Conservation (phyloP, 2,329 filamentous ascomycete genomes). For the Botrytis pseudocinerea region DNA sequence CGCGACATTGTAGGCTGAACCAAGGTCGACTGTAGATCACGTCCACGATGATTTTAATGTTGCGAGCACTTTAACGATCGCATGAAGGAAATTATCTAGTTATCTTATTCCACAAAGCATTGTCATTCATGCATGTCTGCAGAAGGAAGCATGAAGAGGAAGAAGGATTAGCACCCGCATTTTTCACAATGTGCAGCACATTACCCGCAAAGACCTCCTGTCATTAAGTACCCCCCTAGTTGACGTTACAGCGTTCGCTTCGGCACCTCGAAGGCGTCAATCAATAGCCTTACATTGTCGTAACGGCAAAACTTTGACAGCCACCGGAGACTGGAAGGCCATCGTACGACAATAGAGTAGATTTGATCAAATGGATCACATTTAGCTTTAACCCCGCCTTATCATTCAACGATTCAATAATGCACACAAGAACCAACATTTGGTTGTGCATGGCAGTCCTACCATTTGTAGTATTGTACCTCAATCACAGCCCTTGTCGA, state of each 20-base stretch:
- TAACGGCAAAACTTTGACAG: neutral
- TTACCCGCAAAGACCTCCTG: neutral
- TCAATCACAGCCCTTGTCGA: neutral
- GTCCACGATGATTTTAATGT: neutral
- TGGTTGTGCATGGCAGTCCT: neutral
- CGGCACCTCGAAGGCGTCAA: conserved; percentile 11
- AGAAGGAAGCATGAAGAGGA: neutral
- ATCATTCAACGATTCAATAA: neutral
- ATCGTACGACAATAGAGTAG: neutral
- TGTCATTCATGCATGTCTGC: neutral
- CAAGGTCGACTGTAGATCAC: neutral
- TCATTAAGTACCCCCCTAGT: neutral
- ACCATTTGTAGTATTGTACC: neutral
- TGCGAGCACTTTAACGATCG: neutral
- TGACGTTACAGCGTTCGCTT: conserved; percentile 11
- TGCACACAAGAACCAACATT: neutral
- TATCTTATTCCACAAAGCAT: neutral
- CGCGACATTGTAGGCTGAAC: neutral
- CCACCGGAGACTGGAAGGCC: neutral
- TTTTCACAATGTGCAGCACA: neutral
- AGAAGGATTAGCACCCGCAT: neutral
- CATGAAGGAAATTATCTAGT: neutral
- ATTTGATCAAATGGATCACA: neutral
- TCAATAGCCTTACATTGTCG: neutral
- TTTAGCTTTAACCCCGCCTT: neutral